Evolutionary conservation across 1,139 yeast genomes (phyloP), one percentile per base, ranked within the genome.

Genomic region (Geotrichum reessii): DNA sequence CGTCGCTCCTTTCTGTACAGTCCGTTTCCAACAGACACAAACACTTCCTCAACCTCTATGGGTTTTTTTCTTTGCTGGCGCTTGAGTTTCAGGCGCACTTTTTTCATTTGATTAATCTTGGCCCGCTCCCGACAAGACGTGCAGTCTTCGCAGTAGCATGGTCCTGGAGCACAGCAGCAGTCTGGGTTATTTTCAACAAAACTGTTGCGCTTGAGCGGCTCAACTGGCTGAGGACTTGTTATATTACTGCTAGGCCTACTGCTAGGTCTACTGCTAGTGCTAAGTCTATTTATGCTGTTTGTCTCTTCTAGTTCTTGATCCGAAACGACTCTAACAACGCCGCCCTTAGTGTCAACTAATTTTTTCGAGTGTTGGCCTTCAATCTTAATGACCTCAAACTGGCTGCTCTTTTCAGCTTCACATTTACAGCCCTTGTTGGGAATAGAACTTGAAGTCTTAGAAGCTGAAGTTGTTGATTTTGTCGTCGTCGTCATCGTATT

Each of bases 21-120:
- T 14, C 74, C 74, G 55, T 71, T 68, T 8, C 75, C 75, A 1
- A 70, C 74, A 0, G 73, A 72, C 25, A 72, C 67, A 62, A 69
- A 72, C 9, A 70, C 67, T 47, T 57, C 59, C 49, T 56, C 58
- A 8, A 56, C 44, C 14, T 57, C 59, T 25, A 57, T 50, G 3
- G 42, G 42, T 24, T 47, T 56, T 9, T 52, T 50, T 31, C 33
- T 52, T 53, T 50, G 51, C 50, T 55, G 37, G 40, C 63, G 53
- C 52, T 61, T 40, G 47, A 58, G 48, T 49, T 56, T 62, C 42
- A 62, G 47, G n/a, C 63, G 53, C 28, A 61, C 57, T 40, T 48
- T 53, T 44, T 59, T 57, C 55, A 50, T 55, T 51, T 57, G 52
- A 51, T 42, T 44, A 25, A 40, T 28, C 6, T 44, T 49, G 17